phyloP scores from a whole-genome alignment of 1,284 basidiomycete genomes.

The Ganoderma multipileum region DNA sequence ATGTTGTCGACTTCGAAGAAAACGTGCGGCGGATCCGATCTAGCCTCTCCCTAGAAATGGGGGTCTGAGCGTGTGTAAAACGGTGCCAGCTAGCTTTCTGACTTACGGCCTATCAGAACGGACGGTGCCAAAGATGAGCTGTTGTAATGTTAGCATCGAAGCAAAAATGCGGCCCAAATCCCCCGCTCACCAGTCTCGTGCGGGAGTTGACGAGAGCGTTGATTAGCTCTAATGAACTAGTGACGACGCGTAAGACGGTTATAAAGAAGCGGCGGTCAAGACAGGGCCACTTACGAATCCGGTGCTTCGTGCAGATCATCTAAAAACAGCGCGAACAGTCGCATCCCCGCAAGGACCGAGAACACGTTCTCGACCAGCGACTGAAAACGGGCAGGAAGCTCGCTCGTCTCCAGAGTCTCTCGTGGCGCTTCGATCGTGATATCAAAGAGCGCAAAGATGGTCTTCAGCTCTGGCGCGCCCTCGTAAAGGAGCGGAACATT shows the following conservation, averaged over 20 bases:
- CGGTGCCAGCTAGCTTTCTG: too few species aligned
- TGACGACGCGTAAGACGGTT: not conserved
- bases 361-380: constrained; percentile 73
- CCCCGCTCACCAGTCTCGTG: constrained; percentile 60
- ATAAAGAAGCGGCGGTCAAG: constrained; percentile 4
- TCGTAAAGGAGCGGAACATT: constrained; percentile 74
- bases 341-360: constrained; percentile 68
- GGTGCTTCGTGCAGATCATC: constrained; percentile 79
- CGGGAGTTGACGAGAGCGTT: constrained; percentile 67
- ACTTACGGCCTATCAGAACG: constrained; percentile 62
- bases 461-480: constrained; percentile 70
- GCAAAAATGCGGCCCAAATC: not conserved
- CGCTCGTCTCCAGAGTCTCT: constrained; percentile 60
- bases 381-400: constrained; percentile 72
- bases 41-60: constrained; percentile 46
- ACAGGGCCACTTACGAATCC: constrained; percentile 56
- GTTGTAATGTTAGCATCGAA: constrained; percentile 8
- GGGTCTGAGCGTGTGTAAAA: constrained; percentile 4
- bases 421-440: constrained; percentile 57
- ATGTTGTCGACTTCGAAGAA: constrained; percentile 61
- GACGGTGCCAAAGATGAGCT: constrained; percentile 73
- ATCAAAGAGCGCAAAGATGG: constrained; percentile 62
- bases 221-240: constrained; percentile 68
- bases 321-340: constrained; percentile 70
- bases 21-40: constrained; percentile 64